A percentile compares a stretch with the other conserved stretches of the same genome.
phyloP scores from a whole-genome alignment of 2,329 filamentous ascomycete species.

The Aspergillus nomiae region DNA sequence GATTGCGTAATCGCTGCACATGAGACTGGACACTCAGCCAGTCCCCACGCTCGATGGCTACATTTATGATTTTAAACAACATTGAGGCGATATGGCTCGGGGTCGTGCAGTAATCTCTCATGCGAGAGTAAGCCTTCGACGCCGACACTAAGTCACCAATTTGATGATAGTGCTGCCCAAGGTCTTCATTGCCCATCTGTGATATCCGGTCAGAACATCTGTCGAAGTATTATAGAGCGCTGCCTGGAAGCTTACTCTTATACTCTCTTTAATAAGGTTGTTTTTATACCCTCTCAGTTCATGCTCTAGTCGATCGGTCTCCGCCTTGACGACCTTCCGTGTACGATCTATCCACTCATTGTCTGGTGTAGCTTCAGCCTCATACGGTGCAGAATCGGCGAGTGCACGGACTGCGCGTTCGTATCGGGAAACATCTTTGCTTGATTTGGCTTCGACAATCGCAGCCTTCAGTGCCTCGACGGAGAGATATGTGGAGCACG shows the following conservation, averaged over 20 bases:
- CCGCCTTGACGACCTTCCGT: conserved; percentile 65
- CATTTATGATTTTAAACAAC: conserved; percentile 73
- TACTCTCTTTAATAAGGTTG: conserved; percentile 96
- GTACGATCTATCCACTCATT: conserved; percentile 72
- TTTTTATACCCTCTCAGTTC: conserved; percentile 94
- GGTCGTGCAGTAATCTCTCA: conserved; percentile 88
- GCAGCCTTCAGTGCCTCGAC: conserved; percentile 80
- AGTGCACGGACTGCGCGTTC: conserved; percentile 68
- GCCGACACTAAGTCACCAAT: conserved; percentile 74
- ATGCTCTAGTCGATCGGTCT: conserved; percentile 74
- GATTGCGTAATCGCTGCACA: conserved; percentile 57
- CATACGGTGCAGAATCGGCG: conserved; percentile 62
- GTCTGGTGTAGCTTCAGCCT: conserved; percentile 69
- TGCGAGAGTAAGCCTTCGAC: conserved; percentile 76
- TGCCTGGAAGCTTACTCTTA: conserved; percentile 62
- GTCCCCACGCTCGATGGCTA: conserved; percentile 74
- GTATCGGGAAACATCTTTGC: conserved; percentile 74
- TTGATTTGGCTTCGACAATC: conserved; percentile 72
- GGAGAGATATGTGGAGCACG: conserved; percentile 72
- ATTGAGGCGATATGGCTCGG: conserved; percentile 82
- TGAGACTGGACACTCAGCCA: conserved; percentile 70
- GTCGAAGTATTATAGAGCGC: not conserved
- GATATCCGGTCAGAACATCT: conserved; percentile 12
- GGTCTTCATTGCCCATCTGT: conserved; percentile 92
- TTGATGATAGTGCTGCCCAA: conserved; percentile 79